Conservation (phyloP, 768 basidiomycete genomes). For the Tylopilus sp. region DNA sequence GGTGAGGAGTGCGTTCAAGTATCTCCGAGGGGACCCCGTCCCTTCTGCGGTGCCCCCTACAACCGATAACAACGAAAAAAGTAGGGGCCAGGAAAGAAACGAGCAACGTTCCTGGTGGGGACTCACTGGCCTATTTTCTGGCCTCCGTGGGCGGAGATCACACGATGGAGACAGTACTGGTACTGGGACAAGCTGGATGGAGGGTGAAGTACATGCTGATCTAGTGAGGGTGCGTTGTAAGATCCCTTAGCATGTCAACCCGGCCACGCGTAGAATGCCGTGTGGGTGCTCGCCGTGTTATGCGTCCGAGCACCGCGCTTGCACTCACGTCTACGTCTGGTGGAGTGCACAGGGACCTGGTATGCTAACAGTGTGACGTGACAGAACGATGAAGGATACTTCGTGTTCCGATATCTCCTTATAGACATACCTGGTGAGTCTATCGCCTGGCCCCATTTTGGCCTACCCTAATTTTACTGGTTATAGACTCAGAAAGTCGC, state of each 20-base stretch:
- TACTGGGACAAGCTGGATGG: conserved; percentile 50
- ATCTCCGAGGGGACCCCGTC: conserved; percentile 62
- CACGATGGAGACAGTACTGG: conserved; percentile 29
- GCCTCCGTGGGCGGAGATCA: conserved; percentile 45
- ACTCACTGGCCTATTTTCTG: conserved; percentile 67
- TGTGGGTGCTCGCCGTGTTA: conserved; percentile 1
- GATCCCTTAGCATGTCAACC: conserved; percentile 3
- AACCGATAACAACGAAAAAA: conserved; percentile 26
- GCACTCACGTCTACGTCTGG: conserved; percentile 1
- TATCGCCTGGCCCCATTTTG: conserved; percentile 18
- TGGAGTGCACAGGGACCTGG: conserved; percentile 2
- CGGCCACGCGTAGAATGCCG: not conserved
- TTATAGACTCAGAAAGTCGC: conserved; percentile 55
- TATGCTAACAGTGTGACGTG: conserved; percentile 9
- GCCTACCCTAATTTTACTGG: conserved; percentile 9
- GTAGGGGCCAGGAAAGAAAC: conserved; percentile 28
- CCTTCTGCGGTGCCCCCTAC: conserved; percentile 34
- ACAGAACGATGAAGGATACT: conserved; percentile 75
- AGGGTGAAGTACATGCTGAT: conserved; percentile 81
- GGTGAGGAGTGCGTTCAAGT: conserved; percentile 60
- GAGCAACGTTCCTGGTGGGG: conserved; percentile 44
- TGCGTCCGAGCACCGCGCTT: not conserved
- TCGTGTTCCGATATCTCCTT: conserved; percentile 72
- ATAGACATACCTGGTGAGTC: conserved; percentile 76
- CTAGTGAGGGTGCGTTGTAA: conserved; percentile 58